Percentiles rank a stretch among this genome's conserved stretches.
These are phyloP conservation scores for Trichosanthes cucumerina DNA, from an alignment of 306 rosid genomes.

Conservation along the genomic window DNA sequence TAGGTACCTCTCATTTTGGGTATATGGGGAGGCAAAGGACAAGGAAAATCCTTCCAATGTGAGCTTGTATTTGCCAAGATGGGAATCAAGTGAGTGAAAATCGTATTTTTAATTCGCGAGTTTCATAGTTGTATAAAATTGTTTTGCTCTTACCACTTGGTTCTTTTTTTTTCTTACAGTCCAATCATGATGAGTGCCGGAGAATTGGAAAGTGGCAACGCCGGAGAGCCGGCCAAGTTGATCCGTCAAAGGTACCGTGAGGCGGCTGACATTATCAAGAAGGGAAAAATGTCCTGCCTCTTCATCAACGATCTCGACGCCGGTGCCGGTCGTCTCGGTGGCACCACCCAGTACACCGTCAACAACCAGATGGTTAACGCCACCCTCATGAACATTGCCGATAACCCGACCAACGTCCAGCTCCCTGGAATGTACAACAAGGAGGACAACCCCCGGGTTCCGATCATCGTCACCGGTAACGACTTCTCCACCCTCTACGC, in stretches of 20 bases:
- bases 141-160: not conserved
- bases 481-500: slow-evolving; percentile 95
- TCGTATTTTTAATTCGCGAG: not conserved
- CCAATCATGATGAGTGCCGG: slow-evolving; percentile 99
- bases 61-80: slow-evolving; percentile 94
- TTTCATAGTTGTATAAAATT: not conserved
- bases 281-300: slow-evolving; percentile 82
- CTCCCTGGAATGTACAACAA: slow-evolving; percentile 99
- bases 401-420: slow-evolving; percentile 87
- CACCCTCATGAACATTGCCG: slow-evolving; percentile 98
- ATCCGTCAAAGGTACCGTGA: slow-evolving; percentile 93
- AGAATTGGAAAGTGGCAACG: slow-evolving; percentile 94
- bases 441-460: slow-evolving; percentile 90
- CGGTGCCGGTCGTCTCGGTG: slow-evolving; percentile 92
- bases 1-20: slow-evolving; percentile 94
- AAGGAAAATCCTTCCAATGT: slow-evolving; percentile 95
- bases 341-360: slow-evolving; percentile 95
- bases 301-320: slow-evolving; percentile 98
- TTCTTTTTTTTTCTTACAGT: slow-evolving; percentile 23
- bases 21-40: slow-evolving; percentile 99
- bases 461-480: slow-evolving; percentile 90
- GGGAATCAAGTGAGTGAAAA: slow-evolving; percentile 76
- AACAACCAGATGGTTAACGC: slow-evolving; percentile 99
- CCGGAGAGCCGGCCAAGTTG: slow-evolving; percentile 96
- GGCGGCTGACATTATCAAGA: slow-evolving; percentile 80